phyloP scores from a whole-genome alignment of 352 stramenopile genomes.

The Pythium apleroticum region DNA sequence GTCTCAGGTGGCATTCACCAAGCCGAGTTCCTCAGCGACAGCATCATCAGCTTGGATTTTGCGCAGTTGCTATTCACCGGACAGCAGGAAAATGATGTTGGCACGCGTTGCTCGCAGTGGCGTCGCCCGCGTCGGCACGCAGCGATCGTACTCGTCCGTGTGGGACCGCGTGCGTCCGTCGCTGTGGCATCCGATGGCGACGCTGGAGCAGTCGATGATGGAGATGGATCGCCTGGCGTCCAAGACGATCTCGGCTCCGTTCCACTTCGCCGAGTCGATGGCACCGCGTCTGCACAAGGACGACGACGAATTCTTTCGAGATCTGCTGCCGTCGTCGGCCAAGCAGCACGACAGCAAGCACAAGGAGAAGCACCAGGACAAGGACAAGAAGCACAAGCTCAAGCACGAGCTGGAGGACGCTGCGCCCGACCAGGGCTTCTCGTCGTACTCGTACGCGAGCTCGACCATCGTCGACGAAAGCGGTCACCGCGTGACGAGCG shows the following conservation, averaged over 20 bases:
- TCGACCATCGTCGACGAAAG: constrained; percentile 64
- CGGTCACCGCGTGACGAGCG: constrained; percentile 45
- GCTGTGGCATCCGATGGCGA: constrained; percentile 77
- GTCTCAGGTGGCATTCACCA: background rate
- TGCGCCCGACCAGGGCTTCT: constrained; percentile 30
- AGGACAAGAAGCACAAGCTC: constrained; percentile 7
- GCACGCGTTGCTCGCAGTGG: background rate
- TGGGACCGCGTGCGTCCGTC: constrained; percentile 80
- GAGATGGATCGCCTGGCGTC: constrained; percentile 38
- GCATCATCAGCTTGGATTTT: background rate
- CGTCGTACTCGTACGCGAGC: constrained; percentile 63
- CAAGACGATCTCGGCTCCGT: constrained; percentile 30
- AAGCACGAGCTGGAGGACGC: constrained; percentile 1
- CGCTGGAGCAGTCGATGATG: constrained; percentile 71
- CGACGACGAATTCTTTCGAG: constrained; percentile 83
- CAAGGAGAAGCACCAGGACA: constrained; percentile 3
- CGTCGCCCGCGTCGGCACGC: background rate
- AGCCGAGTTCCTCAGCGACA: background rate
- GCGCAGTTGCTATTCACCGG: background rate
- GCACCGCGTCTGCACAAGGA: constrained; percentile 13
- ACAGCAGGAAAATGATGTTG: background rate
- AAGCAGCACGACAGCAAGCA: constrained; percentile 32
- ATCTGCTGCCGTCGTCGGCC: constrained; percentile 47
- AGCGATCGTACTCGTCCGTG: constrained; percentile 45
- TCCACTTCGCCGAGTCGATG: constrained; percentile 31